phyloP scores from a whole-genome alignment of 116 monocot species.

The Phalaenopsis hybrid region DNA sequence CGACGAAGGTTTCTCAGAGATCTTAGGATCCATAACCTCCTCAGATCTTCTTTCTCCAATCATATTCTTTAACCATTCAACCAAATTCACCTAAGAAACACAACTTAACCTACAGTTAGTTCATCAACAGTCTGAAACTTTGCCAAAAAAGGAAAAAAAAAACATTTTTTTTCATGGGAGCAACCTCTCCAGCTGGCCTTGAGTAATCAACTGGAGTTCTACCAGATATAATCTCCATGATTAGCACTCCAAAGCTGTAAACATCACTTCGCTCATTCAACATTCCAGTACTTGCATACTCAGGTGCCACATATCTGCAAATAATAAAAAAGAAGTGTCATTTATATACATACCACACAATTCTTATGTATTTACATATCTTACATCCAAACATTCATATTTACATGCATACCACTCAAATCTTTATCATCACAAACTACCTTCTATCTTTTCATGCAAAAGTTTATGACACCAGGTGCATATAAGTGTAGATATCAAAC shows the following conservation, averaged over 20 bases:
- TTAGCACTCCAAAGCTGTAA: conserved; percentile 64
- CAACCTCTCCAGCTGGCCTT: conserved; percentile 59
- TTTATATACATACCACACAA: too few relatives aligned
- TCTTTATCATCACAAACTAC: too few relatives aligned
- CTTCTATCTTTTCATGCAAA: too few relatives aligned
- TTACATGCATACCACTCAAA: too few relatives aligned
- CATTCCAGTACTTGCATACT: conserved; percentile 48
- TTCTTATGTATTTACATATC: too few relatives aligned
- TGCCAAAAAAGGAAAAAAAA: not conserved
- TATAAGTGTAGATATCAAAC: too few relatives aligned
- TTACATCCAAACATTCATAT: too few relatives aligned
- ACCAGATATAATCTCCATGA: conserved; percentile 66
- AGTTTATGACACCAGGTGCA: too few relatives aligned
- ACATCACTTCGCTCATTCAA: conserved; percentile 65
- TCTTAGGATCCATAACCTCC: conserved; percentile 57
- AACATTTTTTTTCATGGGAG: not conserved
- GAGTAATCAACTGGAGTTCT: conserved; percentile 56
- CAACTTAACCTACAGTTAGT: too few relatives aligned
- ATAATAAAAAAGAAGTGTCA: too few relatives aligned
- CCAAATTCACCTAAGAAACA: conserved; percentile 40
- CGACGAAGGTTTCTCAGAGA: conserved; percentile 46
- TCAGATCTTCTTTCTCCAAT: conserved; percentile 53
- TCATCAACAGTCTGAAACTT: not conserved
- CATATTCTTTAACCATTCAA: conserved; percentile 76
- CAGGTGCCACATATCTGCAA: conserved; percentile 33